Evolutionary conservation across 1,139 yeast species (phyloP).

Genomic region (Geotrichum fermentans): DNA sequence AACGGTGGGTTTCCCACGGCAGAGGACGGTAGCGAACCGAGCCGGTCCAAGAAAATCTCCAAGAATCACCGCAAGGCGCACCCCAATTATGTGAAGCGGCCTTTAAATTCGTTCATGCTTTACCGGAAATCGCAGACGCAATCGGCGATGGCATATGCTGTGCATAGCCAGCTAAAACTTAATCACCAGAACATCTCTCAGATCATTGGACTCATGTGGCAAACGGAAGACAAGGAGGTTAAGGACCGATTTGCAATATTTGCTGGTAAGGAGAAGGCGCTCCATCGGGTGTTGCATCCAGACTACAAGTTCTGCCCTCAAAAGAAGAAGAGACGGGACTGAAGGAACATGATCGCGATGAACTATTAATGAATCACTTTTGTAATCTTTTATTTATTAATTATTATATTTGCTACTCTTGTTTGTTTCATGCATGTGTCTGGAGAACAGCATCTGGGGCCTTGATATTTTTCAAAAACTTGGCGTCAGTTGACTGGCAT

Average conservation of each 20-base stretch:
- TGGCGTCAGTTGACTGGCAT: too few species aligned
- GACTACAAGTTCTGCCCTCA: conserved; percentile 45
- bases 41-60: conserved; percentile 6
- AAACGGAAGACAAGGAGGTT: conserved; percentile 40
- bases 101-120: conserved; percentile 49
- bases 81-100: conserved; percentile 43
- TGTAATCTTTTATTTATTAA: too few species aligned
- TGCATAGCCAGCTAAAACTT: conserved; percentile 38
- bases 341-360: too few species aligned
- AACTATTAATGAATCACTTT: too few species aligned
- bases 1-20: conserved; percentile 26
- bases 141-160: conserved; percentile 41
- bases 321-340: conserved; percentile 30
- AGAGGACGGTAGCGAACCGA: conserved; percentile 20
- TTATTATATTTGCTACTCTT: too few species aligned
- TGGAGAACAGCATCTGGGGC: too few species aligned
- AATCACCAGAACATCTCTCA: conserved; percentile 43
- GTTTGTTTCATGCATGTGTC: too few species aligned
- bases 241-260: conserved; percentile 40
- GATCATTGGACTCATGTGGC: conserved; percentile 47
- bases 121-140: conserved; percentile 45
- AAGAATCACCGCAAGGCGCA: conserved; percentile 26
- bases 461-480: too few species aligned
- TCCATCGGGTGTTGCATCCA: conserved; percentile 44
- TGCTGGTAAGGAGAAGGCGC: conserved; percentile 42